phyloP scores from a whole-genome alignment of 2,329 filamentous ascomycete genomes.

The Penicillium rolfsii region DNA sequence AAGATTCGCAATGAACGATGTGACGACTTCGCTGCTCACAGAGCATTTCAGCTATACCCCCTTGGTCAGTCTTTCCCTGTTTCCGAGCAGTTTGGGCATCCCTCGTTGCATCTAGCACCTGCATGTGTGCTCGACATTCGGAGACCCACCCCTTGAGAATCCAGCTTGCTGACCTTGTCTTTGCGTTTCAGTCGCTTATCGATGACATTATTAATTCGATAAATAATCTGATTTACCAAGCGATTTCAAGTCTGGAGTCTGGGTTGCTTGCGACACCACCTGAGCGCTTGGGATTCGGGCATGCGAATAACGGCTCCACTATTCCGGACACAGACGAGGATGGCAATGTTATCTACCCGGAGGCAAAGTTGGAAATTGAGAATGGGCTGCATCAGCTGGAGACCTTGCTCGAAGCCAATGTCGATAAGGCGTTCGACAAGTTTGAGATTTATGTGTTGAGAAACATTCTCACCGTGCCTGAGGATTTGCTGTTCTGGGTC shows the following conservation, averaged over 20 bases:
- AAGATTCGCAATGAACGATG: constrained; percentile 46
- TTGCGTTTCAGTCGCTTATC: constrained; percentile 70
- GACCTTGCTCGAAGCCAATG: constrained; percentile 76
- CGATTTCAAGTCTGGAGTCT: constrained; percentile 82
- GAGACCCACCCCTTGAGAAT: constrained; percentile 16
- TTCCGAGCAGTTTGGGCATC: background rate
- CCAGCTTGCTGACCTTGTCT: constrained; percentile 19
- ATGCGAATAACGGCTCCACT: constrained; percentile 51
- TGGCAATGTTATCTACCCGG: constrained; percentile 51
- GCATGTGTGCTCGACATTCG: constrained; percentile 8
- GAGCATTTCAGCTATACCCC: constrained; percentile 96
- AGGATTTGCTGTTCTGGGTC: constrained; percentile 76
- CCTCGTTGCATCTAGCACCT: background rate
- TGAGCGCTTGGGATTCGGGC: constrained; percentile 76
- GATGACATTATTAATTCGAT: constrained; percentile 98
- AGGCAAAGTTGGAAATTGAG: constrained; percentile 74
- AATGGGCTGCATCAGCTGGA: constrained; percentile 84
- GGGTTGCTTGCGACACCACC: constrained; percentile 76
- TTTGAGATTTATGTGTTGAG: constrained; percentile 88
- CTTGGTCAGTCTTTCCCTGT: constrained; percentile 62
- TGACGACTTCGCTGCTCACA: constrained; percentile 69
- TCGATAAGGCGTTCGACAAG: constrained; percentile 83
- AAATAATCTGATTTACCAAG: constrained; percentile 90
- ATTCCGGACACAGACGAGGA: constrained; percentile 53
- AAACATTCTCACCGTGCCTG: constrained; percentile 76